Evolutionary conservation across 306 rosid genomes (phyloP).

Genomic region (Carpinus viminea): DNA sequence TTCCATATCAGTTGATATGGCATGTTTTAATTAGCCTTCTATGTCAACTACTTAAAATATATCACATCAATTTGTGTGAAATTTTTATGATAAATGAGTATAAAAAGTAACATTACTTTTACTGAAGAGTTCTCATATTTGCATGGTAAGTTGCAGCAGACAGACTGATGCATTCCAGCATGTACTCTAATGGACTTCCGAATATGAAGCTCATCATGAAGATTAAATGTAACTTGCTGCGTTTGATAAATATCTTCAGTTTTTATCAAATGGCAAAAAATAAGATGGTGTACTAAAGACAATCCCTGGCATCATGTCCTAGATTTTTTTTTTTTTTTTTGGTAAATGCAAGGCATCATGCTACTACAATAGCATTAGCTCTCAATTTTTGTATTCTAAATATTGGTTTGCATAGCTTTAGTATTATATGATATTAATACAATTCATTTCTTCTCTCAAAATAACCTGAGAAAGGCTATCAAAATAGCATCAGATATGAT

Average conservation of each 20-base stretch:
- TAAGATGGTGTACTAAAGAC: neutral
- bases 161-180: neutral
- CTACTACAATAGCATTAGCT: neutral
- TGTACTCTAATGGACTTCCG: neutral
- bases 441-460: neutral
- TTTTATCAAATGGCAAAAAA: no score
- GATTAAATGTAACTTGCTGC: neutral
- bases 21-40: no score
- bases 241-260: neutral
- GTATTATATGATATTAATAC: neutral
- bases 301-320: neutral
- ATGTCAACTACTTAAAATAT: no score
- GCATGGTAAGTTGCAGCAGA: neutral
- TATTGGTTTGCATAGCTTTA: neutral
- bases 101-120: no score
- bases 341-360: neutral
- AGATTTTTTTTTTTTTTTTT: neutral
- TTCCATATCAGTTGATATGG: no score
- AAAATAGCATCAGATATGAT: no score
- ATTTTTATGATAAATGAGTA: no score
- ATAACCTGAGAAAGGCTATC: neutral
- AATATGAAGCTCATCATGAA: neutral
- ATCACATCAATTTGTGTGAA: no score
- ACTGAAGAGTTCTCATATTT: no score
- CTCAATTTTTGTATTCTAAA: neutral